Evolutionary conservation across 2,329 filamentous ascomycete genomes (phyloP).

Genomic region (Pleomassaria siparia): DNA sequence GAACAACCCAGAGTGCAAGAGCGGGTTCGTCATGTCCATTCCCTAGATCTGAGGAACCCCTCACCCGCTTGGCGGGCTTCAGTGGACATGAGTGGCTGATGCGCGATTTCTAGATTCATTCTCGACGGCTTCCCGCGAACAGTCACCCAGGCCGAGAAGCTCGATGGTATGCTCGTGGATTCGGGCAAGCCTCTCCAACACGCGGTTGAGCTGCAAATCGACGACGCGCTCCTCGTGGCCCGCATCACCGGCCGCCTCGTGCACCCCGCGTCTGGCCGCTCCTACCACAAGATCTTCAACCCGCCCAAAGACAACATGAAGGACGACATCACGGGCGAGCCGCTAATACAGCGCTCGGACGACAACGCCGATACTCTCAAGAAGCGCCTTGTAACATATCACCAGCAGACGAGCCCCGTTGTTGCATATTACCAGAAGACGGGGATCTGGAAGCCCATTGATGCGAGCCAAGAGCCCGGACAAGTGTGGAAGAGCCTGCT

Average conservation of each 20-base stretch:
- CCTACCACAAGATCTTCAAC: constrained; percentile 99
- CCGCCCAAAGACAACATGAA: constrained; percentile 92
- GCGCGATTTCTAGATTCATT: constrained; percentile 72
- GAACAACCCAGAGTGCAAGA: constrained; percentile 91
- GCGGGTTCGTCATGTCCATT: constrained; percentile 64
- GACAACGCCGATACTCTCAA: constrained; percentile 95
- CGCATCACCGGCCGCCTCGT: constrained; percentile 95
- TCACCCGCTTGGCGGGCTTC: neutral
- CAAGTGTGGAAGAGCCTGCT: constrained; percentile 95
- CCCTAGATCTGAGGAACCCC: constrained; percentile 14
- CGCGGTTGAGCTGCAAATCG: constrained; percentile 94
- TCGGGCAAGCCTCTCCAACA: constrained; percentile 87
- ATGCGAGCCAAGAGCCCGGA: constrained; percentile 93
- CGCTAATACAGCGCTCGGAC: constrained; percentile 91
- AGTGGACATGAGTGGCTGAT: neutral
- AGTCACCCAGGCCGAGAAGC: constrained; percentile 89
- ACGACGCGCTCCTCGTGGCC: constrained; percentile 88
- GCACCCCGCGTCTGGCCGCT: constrained; percentile 93
- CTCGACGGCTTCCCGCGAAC: constrained; percentile 98
- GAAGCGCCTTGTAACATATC: constrained; percentile 93
- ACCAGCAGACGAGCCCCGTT: constrained; percentile 89
- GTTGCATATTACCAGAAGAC: constrained; percentile 97
- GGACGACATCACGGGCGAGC: constrained; percentile 96
- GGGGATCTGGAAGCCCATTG: constrained; percentile 93
- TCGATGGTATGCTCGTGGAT: constrained; percentile 84